These are phyloP conservation scores for Raphanus hybrid DNA, from an alignment of 441 rosid species.

Conservation along the genomic window DNA sequence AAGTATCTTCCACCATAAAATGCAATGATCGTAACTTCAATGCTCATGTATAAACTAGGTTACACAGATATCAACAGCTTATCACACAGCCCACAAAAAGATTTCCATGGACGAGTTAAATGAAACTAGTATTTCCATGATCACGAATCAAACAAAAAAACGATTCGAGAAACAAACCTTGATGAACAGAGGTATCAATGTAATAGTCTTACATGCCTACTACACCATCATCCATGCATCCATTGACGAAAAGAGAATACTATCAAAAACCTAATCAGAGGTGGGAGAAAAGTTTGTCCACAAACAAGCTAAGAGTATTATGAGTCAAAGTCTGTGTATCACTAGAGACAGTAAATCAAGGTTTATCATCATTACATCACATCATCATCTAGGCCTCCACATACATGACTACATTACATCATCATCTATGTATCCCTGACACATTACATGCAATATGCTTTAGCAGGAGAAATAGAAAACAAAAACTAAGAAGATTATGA, in stretches of 20 bases:
- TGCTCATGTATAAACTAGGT: not conserved
- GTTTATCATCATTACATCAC: not conserved
- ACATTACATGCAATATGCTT: no score
- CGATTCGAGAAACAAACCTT: not conserved
- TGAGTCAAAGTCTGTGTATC: not conserved
- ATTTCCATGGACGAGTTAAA: not conserved
- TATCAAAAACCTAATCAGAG: not conserved
- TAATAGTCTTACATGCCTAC: not conserved
- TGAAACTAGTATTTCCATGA: not conserved
- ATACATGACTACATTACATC: no score
- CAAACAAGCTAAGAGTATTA: not conserved
- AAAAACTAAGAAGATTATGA: slow-evolving; percentile 54
- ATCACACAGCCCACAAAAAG: not conserved
- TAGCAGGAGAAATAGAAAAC: no score
- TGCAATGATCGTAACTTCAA: not conserved
- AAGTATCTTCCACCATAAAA: no score
- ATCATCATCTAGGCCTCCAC: no score
- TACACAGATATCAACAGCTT: not conserved
- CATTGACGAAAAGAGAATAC: not conserved
- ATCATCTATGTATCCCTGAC: no score
- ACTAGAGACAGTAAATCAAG: not conserved
- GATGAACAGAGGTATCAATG: not conserved
- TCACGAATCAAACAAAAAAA: not conserved
- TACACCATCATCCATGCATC: not conserved
- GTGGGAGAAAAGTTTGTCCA: not conserved